Evolutionary conservation across 768 basidiomycete species (phyloP), one percentile per base, ranked within the genome.

Genomic region (Phaffia australis): DNA sequence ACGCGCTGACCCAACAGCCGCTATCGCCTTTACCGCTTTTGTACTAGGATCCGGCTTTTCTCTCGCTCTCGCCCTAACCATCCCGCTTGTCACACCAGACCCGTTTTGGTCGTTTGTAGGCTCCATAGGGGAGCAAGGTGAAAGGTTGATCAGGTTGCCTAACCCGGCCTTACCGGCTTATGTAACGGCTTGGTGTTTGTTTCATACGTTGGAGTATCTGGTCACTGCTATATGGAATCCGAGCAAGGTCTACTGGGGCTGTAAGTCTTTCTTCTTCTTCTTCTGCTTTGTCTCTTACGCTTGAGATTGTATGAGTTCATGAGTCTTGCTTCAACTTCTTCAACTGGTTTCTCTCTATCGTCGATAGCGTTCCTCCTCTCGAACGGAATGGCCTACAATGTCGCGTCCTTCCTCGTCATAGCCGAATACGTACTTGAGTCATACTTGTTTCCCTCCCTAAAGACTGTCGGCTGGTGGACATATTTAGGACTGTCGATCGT

Each of bases 211-310:
- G 16, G 95, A 99, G 75, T 98, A 92, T 73, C 87, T 87, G 48
- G 90, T 93, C 4, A 95, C 95, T 8, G 93, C 93, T 0, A 89
- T 89, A 27, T 98, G 89, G 87, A 98, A 98, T 76, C 78, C 86
- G 50, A 86, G 87, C 61, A 95, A 93, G 77, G 87, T 91, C 73
- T 89, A 85, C 67, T 83, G 95, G 9, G 89, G 92, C 74, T 97
- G 95, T 94, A 75, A 80, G 90, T 81, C 15, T 29, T 1, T 6
- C 16, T 19, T 23, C 21, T 23, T 21, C 16, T 56, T 5, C 60
- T 56, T 47, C 48, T 60, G 4, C 29, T n/a, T 46, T 19, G 21
- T 60, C 15, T 18, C 21, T 2, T 30, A n/a, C 23, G 35, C n/a
- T 6, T 15, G n/a, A 25, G 51, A 50, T 19, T 14, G 35, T 25